Evolutionary conservation across 345 rosid species (phyloP).

Genomic region (Populus euphratica): DNA sequence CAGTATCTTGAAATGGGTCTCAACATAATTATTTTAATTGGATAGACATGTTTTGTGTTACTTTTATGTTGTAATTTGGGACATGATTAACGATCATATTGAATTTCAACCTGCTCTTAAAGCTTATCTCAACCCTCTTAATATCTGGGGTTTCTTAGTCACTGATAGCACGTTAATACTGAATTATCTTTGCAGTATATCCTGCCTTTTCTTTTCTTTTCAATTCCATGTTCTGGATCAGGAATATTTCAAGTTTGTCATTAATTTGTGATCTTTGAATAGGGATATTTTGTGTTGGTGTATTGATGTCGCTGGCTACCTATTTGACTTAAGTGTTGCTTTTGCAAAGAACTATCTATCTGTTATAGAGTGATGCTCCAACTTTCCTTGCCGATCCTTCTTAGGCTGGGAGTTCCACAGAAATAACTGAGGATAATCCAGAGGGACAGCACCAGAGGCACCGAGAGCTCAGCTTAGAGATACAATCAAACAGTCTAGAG

Average conservation of each 20-base stretch:
- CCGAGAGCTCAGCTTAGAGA: conserved; percentile 39
- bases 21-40: neutral
- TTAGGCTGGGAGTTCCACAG: conserved; percentile 49
- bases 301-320: no score
- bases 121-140: no score
- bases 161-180: no score
- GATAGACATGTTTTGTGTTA: neutral
- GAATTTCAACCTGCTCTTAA: no score
- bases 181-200: no score
- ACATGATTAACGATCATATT: neutral
- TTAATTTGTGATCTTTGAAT: no score
- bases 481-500: conserved; percentile 43
- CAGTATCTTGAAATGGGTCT: neutral
- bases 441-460: conserved; percentile 23
- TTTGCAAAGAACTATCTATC: neutral
- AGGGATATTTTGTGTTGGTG: no score
- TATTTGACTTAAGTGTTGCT: neutral
- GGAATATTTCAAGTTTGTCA: no score
- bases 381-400: conserved; percentile 5
- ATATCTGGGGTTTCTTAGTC: neutral
- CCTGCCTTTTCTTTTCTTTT: no score
- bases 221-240: no score
- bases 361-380: neutral
- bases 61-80: neutral
- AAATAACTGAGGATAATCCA: conserved; percentile 62